Evolutionary conservation across 2,329 filamentous ascomycete genomes (phyloP), one percentile per base, ranked within the genome.

Genomic region (Colletotrichum tabaci): DNA sequence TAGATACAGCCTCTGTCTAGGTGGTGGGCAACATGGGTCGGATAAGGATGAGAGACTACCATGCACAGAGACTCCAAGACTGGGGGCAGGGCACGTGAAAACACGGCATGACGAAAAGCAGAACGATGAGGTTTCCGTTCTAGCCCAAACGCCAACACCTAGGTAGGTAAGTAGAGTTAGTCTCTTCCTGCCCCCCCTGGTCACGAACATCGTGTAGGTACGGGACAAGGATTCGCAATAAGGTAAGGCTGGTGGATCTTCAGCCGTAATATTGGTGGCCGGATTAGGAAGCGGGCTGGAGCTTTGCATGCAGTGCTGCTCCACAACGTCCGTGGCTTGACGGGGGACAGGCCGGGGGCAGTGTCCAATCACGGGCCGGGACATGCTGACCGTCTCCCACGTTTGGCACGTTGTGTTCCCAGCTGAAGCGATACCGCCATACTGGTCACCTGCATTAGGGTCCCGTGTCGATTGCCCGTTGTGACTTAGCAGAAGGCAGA

Each of bases 401-500:
- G 40, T 38, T 47, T 26, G 42, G 46, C 62, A 63, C 52, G 71
- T 63, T 62, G 47, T 66, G 8, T 60, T 61, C 47, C 67, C 46
- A 67, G 71, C 67, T 73, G 71, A 73, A 57, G 61, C 47, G 52
- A 47, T 70, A 66, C 58, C 56, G 35, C 49, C 44, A 46, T 61
- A 52, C 55, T n/a, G n/a, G 63, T 46, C 73, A 67, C 67, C 52
- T 46, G 71, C 70, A 61, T 71, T 71, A 61, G 64, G 71, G 42
- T 61, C 50, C 49, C 26, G 44, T 53, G 52, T 61, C 67, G 50
- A 49, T 57, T 64, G 9, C 52, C 61, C 35, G 38, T 72, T 71
- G 55, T n/a, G 70, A 71, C 35, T 56, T 70, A 71, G 70, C 66
- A 60, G 56, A 65, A 72, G 70, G 70, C 66, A 66, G 66, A 69